Evolutionary conservation across 2,329 filamentous ascomycete genomes (phyloP).

Genomic region (Paracorniculantispora psalliotae): DNA sequence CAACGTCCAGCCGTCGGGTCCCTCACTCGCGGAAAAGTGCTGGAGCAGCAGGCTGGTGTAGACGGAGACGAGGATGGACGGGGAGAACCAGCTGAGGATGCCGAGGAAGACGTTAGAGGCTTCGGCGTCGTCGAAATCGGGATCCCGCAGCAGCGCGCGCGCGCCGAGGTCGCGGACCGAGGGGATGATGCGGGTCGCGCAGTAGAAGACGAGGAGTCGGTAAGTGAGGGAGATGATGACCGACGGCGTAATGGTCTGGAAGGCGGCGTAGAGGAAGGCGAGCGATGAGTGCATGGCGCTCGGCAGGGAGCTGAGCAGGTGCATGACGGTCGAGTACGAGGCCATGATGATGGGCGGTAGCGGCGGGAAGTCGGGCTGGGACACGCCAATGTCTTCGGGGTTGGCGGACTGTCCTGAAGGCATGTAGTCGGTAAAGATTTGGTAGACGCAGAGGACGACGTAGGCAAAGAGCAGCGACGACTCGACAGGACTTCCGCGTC

Average conservation of each 20-base stretch:
- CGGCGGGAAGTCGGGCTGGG: conserved; percentile 89
- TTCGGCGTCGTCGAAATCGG: conserved; percentile 78
- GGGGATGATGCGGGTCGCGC: conserved; percentile 91
- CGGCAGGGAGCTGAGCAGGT: conserved; percentile 77
- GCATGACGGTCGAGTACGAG: conserved; percentile 86
- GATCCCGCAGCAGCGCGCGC: conserved; percentile 75
- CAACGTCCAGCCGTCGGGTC: conserved; percentile 73
- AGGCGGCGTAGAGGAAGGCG: conserved; percentile 81
- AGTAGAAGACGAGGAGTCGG: conserved; percentile 91
- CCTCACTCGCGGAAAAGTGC: conserved; percentile 78
- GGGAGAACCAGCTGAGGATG: conserved; percentile 88
- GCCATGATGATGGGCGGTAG: conserved; percentile 97
- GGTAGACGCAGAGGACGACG: conserved; percentile 96
- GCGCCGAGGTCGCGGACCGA: conserved; percentile 85
- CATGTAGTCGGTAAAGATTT: conserved; percentile 98
- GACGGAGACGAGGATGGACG: conserved; percentile 88
- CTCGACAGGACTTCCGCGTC: conserved; percentile 90
- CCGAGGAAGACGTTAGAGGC: conserved; percentile 74
- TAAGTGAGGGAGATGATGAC: conserved; percentile 94
- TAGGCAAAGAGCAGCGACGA: conserved; percentile 95
- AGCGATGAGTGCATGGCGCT: conserved; percentile 77
- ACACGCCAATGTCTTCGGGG: conserved; percentile 41
- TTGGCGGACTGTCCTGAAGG: conserved; percentile 64
- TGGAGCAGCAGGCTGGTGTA: conserved; percentile 95
- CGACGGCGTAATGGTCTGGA: conserved; percentile 91